phyloP scores from a whole-genome alignment of 2,329 filamentous ascomycete species.

The Cercospora beticola region DNA sequence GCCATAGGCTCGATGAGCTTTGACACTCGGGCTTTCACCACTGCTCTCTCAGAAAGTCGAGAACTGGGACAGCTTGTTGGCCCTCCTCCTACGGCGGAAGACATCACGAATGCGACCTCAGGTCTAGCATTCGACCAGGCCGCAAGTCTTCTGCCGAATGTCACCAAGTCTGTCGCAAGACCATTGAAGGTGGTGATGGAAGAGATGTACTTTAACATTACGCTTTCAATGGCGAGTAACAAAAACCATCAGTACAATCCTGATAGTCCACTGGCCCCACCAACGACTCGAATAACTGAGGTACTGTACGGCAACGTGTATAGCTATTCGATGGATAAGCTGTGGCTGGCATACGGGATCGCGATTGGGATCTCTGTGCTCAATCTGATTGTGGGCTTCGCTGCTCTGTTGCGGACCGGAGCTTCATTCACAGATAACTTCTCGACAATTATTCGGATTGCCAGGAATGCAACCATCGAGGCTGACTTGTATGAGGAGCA shows the following conservation, averaged over 20 bases:
- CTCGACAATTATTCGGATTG: conserved; percentile 23
- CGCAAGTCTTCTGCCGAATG: conserved; percentile 4
- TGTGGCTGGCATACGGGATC: conserved; percentile 24
- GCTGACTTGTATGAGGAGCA: conserved; percentile 7
- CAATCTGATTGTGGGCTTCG: conserved; percentile 18
- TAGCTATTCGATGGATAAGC: conserved; percentile 18
- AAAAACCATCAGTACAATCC: conserved; percentile 3
- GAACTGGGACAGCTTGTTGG: no score
- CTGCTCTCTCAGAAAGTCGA: no score
- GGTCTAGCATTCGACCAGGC: conserved; percentile 4
- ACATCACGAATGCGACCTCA: not conserved
- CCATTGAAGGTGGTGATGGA: conserved; percentile 8
- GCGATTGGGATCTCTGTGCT: conserved; percentile 17
- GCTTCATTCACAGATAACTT: conserved; percentile 26
- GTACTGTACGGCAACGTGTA: conserved; percentile 19
- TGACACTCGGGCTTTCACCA: no score
- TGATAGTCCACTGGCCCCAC: conserved; percentile 9
- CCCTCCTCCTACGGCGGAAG: no score
- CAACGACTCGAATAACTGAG: no score
- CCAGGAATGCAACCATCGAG: conserved; percentile 13
- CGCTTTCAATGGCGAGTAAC: conserved; percentile 20
- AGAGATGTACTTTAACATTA: conserved; percentile 26
- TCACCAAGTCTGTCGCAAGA: not conserved
- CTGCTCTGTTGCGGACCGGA: conserved; percentile 10
- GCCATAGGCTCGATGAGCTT: no score